Evolutionary conservation across 1,284 basidiomycete species (phyloP), one percentile per base, ranked within the genome.

Genomic region (Apiotrichum veenhuisii): DNA sequence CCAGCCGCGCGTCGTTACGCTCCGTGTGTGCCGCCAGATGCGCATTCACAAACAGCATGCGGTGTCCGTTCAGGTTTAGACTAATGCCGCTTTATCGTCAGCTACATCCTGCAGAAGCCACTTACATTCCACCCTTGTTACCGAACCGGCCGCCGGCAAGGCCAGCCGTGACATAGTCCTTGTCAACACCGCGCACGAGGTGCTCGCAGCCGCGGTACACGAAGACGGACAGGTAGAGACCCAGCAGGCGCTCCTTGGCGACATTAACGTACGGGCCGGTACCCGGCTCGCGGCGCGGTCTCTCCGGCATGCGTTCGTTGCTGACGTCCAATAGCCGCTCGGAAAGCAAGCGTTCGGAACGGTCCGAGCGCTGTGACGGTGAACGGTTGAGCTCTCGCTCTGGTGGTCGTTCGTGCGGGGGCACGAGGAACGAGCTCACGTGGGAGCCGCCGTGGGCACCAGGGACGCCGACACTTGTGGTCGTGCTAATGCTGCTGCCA

Each of bases 11-110:
- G 26, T 68, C 62, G 20, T 71, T 61, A 2, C 76, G 65, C 46
- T 69, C 69, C 0, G 77, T 75, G 61, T 81, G 80, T 0, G 80
- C 80, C 0, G 82, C 82, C 15, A 83, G 69, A 63, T 83, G 82
- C 0, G 82, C 79, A 42, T 82, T 82, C 61, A 83, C 76, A 59
- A 83, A 83, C 2, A 83, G 73, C 38, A 83, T 71, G 1, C 80
- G 71, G 22, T 79, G 77, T 20, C 70, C 70, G n/a, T 76, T 81
- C 20, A 83, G 73, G 47, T 80, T 77, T 40, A 83, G 64, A 47
- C 78, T 78, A 64, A 82, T 79, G 18, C 80, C 82, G 30, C 70
- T 74, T 53, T 1, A 23, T 73, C 67, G 27, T 72, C 74, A 42
- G 67, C 62, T 34, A 60, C 62, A 44, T 51, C 15, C 22, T 2